phyloP scores from a whole-genome alignment of 2,329 filamentous ascomycete species.

The Colletotrichum sp. region DNA sequence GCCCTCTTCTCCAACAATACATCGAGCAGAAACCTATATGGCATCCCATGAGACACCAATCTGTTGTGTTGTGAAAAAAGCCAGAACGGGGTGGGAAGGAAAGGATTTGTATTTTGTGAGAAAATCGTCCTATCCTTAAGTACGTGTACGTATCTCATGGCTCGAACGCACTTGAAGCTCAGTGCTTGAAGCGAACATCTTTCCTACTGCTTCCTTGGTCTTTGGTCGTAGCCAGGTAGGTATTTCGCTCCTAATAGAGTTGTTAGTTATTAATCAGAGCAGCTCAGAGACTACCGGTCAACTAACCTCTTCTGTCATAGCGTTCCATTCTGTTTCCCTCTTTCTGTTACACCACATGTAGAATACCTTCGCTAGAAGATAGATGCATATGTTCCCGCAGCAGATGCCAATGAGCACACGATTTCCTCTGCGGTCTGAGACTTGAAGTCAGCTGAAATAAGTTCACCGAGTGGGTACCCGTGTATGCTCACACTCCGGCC shows the following conservation, averaged over 20 bases:
- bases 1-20: not conserved
- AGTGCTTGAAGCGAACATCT: constrained; percentile 20
- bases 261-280: not conserved
- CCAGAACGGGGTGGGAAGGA: no score
- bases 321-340: constrained; percentile 51
- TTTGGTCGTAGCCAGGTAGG: constrained; percentile 18
- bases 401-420: constrained; percentile 26
- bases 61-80: not conserved
- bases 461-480: rapidly evolving
- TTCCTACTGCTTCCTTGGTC: constrained; percentile 19
- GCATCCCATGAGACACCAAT: no score
- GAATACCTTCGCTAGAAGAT: constrained; percentile 56
- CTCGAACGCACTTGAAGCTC: not conserved
- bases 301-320: constrained; percentile 45
- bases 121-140: rapidly evolving
- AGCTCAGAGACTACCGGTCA: not conserved
- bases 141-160: not conserved
- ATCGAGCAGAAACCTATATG: rapidly evolving
- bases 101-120: not conserved
- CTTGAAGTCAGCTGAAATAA: not conserved
- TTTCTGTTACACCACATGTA: constrained; percentile 56
- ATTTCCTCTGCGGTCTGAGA: constrained; percentile 16
- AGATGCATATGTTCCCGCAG: constrained; percentile 31
- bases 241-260: not conserved
- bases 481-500: constrained; percentile 37